Evolutionary conservation across 331 rosid genomes (phyloP), one percentile per base, ranked within the genome.

Genomic region (Pyracantha coccinea): DNA sequence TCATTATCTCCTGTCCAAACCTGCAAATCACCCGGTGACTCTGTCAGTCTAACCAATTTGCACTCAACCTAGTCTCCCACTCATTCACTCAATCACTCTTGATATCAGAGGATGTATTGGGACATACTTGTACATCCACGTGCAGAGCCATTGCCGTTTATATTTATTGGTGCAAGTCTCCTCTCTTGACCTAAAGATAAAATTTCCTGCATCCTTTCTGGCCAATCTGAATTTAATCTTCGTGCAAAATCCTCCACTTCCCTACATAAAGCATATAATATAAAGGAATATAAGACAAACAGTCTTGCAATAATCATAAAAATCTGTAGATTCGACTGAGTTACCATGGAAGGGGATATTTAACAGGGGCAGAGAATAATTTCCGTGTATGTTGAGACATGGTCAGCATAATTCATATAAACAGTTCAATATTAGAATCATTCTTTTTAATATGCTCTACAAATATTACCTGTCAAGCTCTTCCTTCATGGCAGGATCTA

Each of bases 171-270:
- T 54, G 83, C 55, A n/a, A 83, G 82, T 70, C 79, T 89, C 83
- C 92, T 84, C 71, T 89, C 93, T 79, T 89, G 97, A 81, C 91
- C 87, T 64, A 85, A 74, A 28, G 89, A 89, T 75, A 91, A 82
- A 75, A 91, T 84, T 85, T 94, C 96, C 76, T 88, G 97, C 92
- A 89, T 87, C 80, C 97, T 88, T 81, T 88, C 98, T 28, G 88
- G 89, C 98, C 96, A 91, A 81, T 85, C 92, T 65, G 97, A 93
- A 83, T 88, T 93, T 78, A 91, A 78, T 71, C 93, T 91, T 72
- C 97, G 84, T 13, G 92, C 96, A 69, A 93, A 93, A 84, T 91
- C 98, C 82, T 93, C 98, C 69, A 93, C 97, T 75, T 93, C 98
- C 84, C 98, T 91, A 75, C 69, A 85, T 31, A 63, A 66, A 77